phyloP scores from a whole-genome alignment of 139 green algal species.

The Auxenochlorella protothecoides region DNA sequence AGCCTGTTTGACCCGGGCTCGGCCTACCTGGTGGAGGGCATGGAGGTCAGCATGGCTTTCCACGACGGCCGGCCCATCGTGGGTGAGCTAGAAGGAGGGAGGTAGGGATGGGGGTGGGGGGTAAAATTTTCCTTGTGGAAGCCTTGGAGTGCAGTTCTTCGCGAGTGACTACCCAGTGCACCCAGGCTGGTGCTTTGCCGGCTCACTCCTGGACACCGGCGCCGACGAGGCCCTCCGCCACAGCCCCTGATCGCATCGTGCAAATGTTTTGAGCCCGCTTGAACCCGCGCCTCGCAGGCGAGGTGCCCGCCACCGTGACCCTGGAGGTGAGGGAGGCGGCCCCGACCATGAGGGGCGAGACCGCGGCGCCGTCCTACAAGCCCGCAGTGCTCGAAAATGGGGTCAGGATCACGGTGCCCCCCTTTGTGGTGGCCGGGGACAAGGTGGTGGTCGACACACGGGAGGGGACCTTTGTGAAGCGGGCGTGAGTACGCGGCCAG shows the following conservation, averaged over 20 bases:
- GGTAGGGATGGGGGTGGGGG: not conserved
- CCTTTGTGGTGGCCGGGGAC: constrained; percentile 24
- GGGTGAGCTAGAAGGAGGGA: not conserved
- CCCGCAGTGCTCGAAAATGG: constrained; percentile 10
- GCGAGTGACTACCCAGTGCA: not conserved
- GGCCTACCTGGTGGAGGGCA: constrained; percentile 16
- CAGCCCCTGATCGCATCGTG: no score
- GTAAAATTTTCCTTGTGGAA: no score
- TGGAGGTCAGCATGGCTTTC: constrained; percentile 18
- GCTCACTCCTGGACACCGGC: no score
- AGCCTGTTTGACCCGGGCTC: constrained; percentile 18
- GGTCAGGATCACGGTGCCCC: constrained; percentile 24
- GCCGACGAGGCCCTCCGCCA: no score
- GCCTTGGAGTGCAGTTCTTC: not conserved
- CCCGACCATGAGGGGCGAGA: constrained; percentile 23
- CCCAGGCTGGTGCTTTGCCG: not conserved
- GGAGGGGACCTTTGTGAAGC: constrained; percentile 28
- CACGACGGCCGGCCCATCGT: constrained; percentile 15
- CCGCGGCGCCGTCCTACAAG: constrained; percentile 21
- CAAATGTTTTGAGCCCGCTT: no score
- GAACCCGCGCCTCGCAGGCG: not conserved
- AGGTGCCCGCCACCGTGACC: constrained; percentile 4
- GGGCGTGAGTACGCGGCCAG: constrained; percentile 5
- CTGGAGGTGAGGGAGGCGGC: constrained; percentile 12
- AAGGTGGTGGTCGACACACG: constrained; percentile 26